Evolutionary conservation across 1,139 yeast genomes (phyloP), one percentile per base, ranked within the genome.

Genomic region (Candida buenavistaensis): DNA sequence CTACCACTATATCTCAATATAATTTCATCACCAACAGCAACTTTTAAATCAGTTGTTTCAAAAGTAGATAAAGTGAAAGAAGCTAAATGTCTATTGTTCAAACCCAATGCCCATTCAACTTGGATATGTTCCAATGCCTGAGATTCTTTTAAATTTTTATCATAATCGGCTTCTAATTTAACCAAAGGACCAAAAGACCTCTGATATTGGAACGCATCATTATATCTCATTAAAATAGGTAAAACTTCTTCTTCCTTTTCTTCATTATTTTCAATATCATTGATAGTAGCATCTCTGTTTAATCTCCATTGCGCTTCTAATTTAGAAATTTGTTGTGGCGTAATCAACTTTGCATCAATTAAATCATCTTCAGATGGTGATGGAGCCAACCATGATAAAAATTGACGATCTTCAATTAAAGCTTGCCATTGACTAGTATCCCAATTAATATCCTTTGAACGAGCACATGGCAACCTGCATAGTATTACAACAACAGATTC

Each of bases 401-500:
- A 77, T 43, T 79, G 81, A 26, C 95, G 70, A 45, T 87, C 84
- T 44, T 84, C 94, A 39, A 90, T 86, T 39, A 90, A 64, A 0
- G 96, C 77, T 51, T 83, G 89, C 97, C 97, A 90, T 44, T 84
- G 85, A 25, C 73, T 75, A 1, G 94, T 82, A 52, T 88, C 96
- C 97, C 97, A 90, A 48, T 82, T 80, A 8, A 70, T 58, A 51
- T 85, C 86, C 45, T 80, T 80, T 3, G 78, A 64, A 51, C 81
- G 88, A 1, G 96, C 88, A 59, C 97, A 90, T 0, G 97, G 97
- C 39, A 87, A 70, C 38, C 97, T 78, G 62, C 97, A 90, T 32
- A 90, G 64, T 28, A 89, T 74, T 7, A 90, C 96, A 45, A 90
- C 92, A 30, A 88, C 90, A 4, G 90, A 82, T 48, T 87, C 95